Conservation (phyloP, 768 basidiomycete genomes). For the Guyanaporus albipodus region DNA sequence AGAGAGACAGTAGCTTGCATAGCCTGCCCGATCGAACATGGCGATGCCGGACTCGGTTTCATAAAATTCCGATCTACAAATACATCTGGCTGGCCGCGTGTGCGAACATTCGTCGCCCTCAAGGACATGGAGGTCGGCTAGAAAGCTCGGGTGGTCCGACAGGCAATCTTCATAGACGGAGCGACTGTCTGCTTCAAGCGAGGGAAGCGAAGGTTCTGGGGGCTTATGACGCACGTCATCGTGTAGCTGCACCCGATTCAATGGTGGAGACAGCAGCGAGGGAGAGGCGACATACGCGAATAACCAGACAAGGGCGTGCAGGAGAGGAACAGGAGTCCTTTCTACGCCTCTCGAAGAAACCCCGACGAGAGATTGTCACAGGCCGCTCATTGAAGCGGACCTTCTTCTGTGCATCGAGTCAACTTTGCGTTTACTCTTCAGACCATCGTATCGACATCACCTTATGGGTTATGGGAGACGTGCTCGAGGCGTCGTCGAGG, state of each 20-base stretch:
- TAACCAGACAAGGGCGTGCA: constrained; percentile 27
- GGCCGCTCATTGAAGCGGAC: constrained; percentile 30
- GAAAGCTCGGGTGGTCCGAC: constrained; percentile 16
- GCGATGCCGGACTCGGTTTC: constrained; percentile 27
- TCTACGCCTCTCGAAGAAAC: constrained; percentile 16
- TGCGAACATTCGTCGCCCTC: constrained; percentile 10
- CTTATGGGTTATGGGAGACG: constrained; percentile 13
- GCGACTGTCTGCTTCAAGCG: constrained; percentile 9
- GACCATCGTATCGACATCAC: constrained; percentile 3
- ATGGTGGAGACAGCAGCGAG: background rate
- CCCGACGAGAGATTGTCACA: constrained; percentile 17
- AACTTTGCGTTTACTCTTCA: background rate
- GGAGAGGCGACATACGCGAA: constrained; percentile 17
- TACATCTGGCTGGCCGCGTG: constrained; percentile 2
- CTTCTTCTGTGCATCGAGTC: constrained; percentile 11
- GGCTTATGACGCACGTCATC: background rate
- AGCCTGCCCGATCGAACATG: constrained; percentile 25
- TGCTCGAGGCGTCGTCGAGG: constrained; percentile 6
- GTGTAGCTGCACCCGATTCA: constrained; percentile 15
- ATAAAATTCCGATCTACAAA: constrained; percentile 25
- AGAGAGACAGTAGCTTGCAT: constrained; percentile 25
- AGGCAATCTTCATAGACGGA: constrained; percentile 32
- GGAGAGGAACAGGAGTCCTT: constrained; percentile 13
- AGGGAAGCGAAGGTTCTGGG: background rate
- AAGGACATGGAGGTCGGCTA: constrained; percentile 17